Percentiles rank a stretch among this genome's conserved stretches.
phyloP scores from a whole-genome alignment of 768 basidiomycete genomes.

The Holtermannia corniformis region DNA sequence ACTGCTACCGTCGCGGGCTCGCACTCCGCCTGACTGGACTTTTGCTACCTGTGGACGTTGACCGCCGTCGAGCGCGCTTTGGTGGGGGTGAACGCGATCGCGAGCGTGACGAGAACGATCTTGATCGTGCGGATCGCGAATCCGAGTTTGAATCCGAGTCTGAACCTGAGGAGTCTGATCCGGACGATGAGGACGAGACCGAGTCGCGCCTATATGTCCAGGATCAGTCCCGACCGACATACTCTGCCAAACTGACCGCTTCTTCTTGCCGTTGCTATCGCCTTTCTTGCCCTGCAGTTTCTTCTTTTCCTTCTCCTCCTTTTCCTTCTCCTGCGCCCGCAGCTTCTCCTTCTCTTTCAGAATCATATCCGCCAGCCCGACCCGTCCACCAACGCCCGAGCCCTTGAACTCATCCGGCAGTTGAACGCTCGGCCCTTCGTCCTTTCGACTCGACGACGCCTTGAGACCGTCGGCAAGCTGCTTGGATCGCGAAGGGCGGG shows the following conservation, averaged over 20 bases:
- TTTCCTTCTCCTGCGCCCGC: conserved; percentile 45
- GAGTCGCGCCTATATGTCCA: neutral
- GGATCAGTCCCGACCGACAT: neutral
- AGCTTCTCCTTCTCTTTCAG: conserved; percentile 74
- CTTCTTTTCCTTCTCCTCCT: conserved; percentile 11
- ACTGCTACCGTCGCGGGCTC: neutral
- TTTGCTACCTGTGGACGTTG: conserved; percentile 1
- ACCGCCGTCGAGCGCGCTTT: conserved; percentile 1
- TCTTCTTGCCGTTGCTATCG: conserved; percentile 1
- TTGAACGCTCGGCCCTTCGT: conserved; percentile 65
- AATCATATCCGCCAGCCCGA: conserved; percentile 75
- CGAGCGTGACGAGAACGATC: neutral
- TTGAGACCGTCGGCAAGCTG: conserved; percentile 71
- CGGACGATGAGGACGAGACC: conserved; percentile 1
- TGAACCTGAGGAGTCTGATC: conserved; percentile 10
- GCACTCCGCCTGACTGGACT: neutral
- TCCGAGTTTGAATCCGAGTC: conserved; percentile 14
- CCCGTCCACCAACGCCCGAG: conserved; percentile 45
- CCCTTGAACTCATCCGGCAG: conserved; percentile 85
- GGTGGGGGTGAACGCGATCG: conserved; percentile 7
- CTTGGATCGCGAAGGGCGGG: conserved; percentile 80
- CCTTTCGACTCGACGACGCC: conserved; percentile 35
- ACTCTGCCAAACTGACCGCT: neutral
- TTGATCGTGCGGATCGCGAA: conserved; percentile 6
- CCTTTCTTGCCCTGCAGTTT: conserved; percentile 1